Conservation (phyloP, 129 eudicot species). For the Flaveria trinervia region DNA sequence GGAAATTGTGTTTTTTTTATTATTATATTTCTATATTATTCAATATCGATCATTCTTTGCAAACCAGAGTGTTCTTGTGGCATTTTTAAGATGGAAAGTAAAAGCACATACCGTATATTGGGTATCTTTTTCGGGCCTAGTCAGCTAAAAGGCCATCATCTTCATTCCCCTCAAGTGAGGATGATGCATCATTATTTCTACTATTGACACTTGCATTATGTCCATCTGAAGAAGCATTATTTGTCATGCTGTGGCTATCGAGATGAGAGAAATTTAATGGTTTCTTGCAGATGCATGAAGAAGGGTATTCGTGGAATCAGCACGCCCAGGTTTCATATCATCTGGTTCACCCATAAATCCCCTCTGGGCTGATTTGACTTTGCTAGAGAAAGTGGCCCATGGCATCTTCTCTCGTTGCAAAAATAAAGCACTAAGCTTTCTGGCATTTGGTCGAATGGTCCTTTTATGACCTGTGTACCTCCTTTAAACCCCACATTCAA, state of each 20-base stretch:
- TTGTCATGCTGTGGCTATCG: conserved; percentile 9
- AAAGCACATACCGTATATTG: conserved; percentile 26
- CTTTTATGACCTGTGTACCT: conserved; percentile 95
- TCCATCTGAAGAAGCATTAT: conserved; percentile 21
- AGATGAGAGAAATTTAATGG: conserved; percentile 35
- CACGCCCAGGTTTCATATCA: conserved; percentile 80
- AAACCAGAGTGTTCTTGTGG: conserved; percentile 12
- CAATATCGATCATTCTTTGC: background rate
- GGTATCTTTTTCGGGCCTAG: conserved; percentile 31
- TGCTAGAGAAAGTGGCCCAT: conserved; percentile 75
- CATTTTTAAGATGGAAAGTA: background rate
- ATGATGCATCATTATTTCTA: conserved; percentile 28
- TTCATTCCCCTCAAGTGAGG: conserved; percentile 43
- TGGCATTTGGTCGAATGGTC: conserved; percentile 89
- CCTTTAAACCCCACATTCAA: conserved; percentile 43
- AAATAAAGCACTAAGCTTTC: conserved; percentile 73
- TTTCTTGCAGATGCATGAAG: conserved; percentile 78
- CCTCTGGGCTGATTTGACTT: conserved; percentile 85
- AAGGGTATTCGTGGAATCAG: conserved; percentile 81
- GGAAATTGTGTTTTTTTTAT: background rate
- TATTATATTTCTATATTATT: background rate
- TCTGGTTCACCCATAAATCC: conserved; percentile 98
- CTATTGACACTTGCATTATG: conserved; percentile 23
- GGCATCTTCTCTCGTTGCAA: conserved; percentile 62
- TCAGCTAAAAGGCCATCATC: conserved; percentile 48